Conservation (phyloP, 202 grass and related monocot species). For the Panicum hallii region DNA sequence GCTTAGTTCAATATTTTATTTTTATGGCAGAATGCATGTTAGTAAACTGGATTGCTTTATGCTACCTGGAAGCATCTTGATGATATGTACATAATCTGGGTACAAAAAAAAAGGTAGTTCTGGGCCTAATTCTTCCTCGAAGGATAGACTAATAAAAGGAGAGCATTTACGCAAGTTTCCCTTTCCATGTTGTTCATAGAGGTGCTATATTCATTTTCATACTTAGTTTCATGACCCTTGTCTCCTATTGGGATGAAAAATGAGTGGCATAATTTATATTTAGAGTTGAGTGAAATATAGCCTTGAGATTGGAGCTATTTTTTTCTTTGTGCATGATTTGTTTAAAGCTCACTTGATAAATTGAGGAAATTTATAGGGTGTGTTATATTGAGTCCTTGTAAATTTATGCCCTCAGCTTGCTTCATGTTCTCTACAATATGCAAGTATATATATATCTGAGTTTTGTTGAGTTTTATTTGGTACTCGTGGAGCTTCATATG, state of each 20-base stretch:
- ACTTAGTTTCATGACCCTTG: not conserved
- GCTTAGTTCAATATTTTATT: constrained; percentile 23
- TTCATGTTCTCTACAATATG: constrained; percentile 24
- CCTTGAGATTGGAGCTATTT: constrained; percentile 18
- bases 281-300: constrained; percentile 3
- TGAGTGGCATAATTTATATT: not conserved
- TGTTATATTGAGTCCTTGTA: constrained; percentile 15
- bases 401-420: not conserved
- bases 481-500: constrained; percentile 26
- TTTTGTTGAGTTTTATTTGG: constrained; percentile 25
- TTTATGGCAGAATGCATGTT: constrained; percentile 8
- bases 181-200: constrained; percentile 20
- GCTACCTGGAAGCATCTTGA: too few species aligned
- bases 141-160: constrained; percentile 6
- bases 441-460: not conserved
- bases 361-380: not conserved
- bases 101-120: not conserved
- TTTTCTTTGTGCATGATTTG: not conserved
- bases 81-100: too few species aligned
- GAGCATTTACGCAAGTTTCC: not conserved
- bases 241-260: constrained; percentile 14
- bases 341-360: not conserved
- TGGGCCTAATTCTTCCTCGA: not conserved
- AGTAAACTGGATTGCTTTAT: not conserved
- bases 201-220: not conserved